Evolutionary conservation across 768 basidiomycete species (phyloP), one percentile per base, ranked within the genome.

Genomic region (Collybia nuda): DNA sequence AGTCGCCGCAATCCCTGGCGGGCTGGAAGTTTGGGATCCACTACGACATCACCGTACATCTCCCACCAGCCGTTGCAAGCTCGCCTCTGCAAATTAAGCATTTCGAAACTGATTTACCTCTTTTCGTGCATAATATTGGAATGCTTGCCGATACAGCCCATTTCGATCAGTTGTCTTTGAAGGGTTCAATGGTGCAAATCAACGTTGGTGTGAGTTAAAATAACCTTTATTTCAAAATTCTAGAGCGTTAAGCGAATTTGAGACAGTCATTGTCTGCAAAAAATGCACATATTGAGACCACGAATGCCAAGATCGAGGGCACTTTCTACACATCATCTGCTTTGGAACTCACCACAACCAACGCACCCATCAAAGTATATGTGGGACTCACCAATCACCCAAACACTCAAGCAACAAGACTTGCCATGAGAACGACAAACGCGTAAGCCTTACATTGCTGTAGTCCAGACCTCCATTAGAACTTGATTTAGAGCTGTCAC

Each of bases 261-360:
- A 65, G 18, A 26, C 32, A 74, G 74, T 65, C 69, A 1, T 38
- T 77, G 7, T 54, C 54, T 14, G 67, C 71, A 0, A 50, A 46
- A 14, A 59, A 62, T 23, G 69, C 62, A 5, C 48, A 42, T 2
- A 48, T 73, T 8, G 43, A 56, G n/a, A 77, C 77, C 2, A 54
- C 67, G 6, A 82, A 80, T 40, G 71, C 70, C 12, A 57, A 54
- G 4, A 79, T 85, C 29, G 51, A 52, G 2, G 84, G 84, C 9
- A 59, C 53, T 32, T 82, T 79, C 66, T 70, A 71, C 22, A 59
- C 63, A 5, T 63, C 69, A 0, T 51, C 55, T 0, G 60, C 58
- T 17, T 61, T 74, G n/a, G 51, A 41, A 5, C 50, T 75, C n/a
- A 21, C 52, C 14, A 74, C 75, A 14, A 55, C 67, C 23, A 80